Evolutionary conservation across 2,329 filamentous ascomycete species (phyloP).

Genomic region (Helotiales sp.): DNA sequence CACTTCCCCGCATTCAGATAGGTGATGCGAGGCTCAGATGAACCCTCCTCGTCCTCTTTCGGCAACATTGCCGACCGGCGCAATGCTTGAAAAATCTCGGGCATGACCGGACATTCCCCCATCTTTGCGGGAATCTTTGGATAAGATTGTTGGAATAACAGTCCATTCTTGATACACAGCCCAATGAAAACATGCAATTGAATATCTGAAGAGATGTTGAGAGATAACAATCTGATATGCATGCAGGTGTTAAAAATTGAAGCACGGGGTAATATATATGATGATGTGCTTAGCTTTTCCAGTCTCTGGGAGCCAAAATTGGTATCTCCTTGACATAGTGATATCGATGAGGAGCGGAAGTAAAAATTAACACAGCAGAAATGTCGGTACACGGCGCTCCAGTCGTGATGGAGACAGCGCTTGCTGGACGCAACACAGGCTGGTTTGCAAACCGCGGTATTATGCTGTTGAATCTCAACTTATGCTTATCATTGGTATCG

Average conservation of each 20-base stretch:
- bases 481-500: constrained; percentile 27
- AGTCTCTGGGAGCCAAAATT: background rate
- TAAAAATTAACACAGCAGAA: background rate
- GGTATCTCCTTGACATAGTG: background rate
- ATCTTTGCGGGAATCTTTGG: background rate
- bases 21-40: background rate
- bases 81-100: background rate
- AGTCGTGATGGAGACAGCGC: constrained; percentile 8
- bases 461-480: constrained; percentile 27
- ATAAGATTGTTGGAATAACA: too few relatives aligned
- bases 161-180: background rate
- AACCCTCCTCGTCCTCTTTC: background rate
- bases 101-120: background rate
- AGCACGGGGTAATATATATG: background rate
- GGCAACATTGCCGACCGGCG: background rate
- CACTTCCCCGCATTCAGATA: too few relatives aligned
- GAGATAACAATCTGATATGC: background rate
- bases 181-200: background rate
- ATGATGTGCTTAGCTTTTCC: background rate
- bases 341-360: too few relatives aligned
- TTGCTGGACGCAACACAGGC: constrained; percentile 18
- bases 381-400: background rate
- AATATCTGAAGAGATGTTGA: background rate
- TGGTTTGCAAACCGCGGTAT: constrained; percentile 27
- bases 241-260: background rate